Percentiles rank a stretch among this genome's conserved stretches.
Conservation (phyloP, 2,329 filamentous ascomycete genomes). For the Sporothrix globosa region DNA sequence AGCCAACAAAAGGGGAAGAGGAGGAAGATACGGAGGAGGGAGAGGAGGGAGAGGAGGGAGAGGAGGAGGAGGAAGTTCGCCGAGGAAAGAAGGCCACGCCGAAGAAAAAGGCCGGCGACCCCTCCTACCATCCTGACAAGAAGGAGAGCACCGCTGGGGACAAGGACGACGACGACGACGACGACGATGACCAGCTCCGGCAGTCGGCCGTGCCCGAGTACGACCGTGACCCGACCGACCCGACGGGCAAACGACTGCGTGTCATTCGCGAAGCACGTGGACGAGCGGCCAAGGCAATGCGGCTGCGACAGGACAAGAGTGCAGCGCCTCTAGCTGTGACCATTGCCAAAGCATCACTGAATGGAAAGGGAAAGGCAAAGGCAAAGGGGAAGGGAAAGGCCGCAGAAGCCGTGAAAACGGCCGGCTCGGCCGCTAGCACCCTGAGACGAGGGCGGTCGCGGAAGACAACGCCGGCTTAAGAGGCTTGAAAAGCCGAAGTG, state of each 20-base stretch:
- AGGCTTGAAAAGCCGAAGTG: background rate
- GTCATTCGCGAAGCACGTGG: background rate
- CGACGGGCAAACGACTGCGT: slow-evolving; percentile 14
- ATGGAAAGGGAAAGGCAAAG: too few species aligned
- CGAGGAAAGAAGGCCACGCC: background rate
- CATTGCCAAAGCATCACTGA: slow-evolving; percentile 41
- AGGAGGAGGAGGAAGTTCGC: background rate
- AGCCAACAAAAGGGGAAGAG: background rate
- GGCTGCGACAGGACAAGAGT: background rate
- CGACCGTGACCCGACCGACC: slow-evolving; percentile 26
- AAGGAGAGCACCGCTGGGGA: slow-evolving; percentile 14
- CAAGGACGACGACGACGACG: slow-evolving; percentile 30
- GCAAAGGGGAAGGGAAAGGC: too few species aligned
- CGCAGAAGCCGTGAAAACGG: background rate
- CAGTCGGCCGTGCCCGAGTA: slow-evolving; percentile 26
- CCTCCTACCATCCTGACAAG: slow-evolving; percentile 2
- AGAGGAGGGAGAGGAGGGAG: background rate
- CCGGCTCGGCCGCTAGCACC: background rate
- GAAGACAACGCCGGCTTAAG: background rate
- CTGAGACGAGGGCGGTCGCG: slow-evolving; percentile 16
- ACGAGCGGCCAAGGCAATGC: background rate
- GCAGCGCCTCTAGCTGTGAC: background rate
- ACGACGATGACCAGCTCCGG: slow-evolving; percentile 31
- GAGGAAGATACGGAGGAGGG: background rate
- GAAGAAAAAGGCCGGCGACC: slow-evolving; percentile 1